Conservation (phyloP, 257 asterid genomes). For the Eucommia ulmoides region DNA sequence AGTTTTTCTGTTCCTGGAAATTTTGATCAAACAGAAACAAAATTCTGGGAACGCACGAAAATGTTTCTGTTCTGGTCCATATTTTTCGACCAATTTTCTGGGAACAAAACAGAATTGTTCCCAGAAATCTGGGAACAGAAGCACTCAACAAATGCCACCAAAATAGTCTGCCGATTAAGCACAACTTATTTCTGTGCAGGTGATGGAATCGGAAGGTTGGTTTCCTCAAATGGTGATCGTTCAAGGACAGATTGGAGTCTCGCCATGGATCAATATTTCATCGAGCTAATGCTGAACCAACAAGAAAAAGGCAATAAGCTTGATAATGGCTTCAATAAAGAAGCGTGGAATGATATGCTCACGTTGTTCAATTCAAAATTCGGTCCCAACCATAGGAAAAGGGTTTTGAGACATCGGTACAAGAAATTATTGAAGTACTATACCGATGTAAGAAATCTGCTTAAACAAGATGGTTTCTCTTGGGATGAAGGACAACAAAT, state of each 20-base stretch:
- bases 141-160: too few relatives aligned
- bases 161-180: too few relatives aligned
- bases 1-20: too few relatives aligned
- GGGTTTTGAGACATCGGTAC: constrained; percentile 28
- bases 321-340: constrained; percentile 25
- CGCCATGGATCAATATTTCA: constrained; percentile 26
- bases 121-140: too few relatives aligned
- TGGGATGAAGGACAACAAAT: constrained; percentile 31
- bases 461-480: constrained; percentile 23
- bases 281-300: constrained; percentile 25
- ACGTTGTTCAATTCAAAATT: constrained; percentile 24
- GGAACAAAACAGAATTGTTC: too few relatives aligned
- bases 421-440: constrained; percentile 22
- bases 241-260: constrained; percentile 29
- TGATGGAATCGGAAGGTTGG: constrained; percentile 14
- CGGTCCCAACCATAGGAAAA: constrained; percentile 18
- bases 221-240: constrained; percentile 19
- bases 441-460: constrained; percentile 17
- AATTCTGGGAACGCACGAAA: too few relatives aligned
- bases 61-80: too few relatives aligned
- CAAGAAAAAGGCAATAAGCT: constrained; percentile 28
- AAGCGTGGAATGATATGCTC: constrained; percentile 34
- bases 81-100: too few relatives aligned
- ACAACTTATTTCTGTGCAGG: too few relatives aligned
- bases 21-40: too few relatives aligned